phyloP scores from a whole-genome alignment of 169 alveolate species.

The Eimeria brunetti region DNA sequence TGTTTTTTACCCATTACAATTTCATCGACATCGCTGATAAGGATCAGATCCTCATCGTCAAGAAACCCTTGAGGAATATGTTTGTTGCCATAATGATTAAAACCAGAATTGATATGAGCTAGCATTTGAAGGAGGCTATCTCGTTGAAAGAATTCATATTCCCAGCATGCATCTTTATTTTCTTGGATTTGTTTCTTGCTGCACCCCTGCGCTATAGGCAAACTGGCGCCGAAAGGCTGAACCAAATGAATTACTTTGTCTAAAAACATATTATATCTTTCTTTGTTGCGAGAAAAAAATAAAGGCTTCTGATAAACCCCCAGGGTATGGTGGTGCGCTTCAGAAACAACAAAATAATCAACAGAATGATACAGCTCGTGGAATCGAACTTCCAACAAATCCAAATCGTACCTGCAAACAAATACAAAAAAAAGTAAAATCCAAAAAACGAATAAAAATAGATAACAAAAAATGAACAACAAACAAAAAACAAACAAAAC shows the following conservation, averaged over 20 bases:
- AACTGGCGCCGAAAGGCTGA: slow-evolving; percentile 32
- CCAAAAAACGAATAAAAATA: neutral
- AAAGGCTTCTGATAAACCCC: slow-evolving; percentile 73
- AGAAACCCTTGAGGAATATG: slow-evolving; percentile 34
- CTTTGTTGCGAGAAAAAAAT: slow-evolving; percentile 21
- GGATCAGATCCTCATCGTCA: slow-evolving; percentile 32
- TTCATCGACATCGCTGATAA: slow-evolving; percentile 72
- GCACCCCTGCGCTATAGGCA: slow-evolving; percentile 29
- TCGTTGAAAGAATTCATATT: slow-evolving; percentile 51
- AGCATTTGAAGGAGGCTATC: slow-evolving; percentile 57
- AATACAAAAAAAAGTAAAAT: neutral
- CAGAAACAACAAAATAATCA: slow-evolving; percentile 65
- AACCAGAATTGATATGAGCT: slow-evolving; percentile 60
- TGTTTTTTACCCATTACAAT: slow-evolving; percentile 50
- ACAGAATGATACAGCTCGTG: slow-evolving; percentile 61
- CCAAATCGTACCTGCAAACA: slow-evolving; percentile 55
- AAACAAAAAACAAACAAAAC: no score
- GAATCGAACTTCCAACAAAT: slow-evolving; percentile 51
- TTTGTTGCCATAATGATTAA: slow-evolving; percentile 23
- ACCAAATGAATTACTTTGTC: slow-evolving; percentile 53
- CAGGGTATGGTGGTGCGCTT: slow-evolving; percentile 70
- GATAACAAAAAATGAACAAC: neutral
- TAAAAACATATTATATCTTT: slow-evolving; percentile 21
- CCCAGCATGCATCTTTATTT: slow-evolving; percentile 65
- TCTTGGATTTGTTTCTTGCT: neutral